phyloP scores from a whole-genome alignment of 208 protist species.

The Willaertia magna region DNA sequence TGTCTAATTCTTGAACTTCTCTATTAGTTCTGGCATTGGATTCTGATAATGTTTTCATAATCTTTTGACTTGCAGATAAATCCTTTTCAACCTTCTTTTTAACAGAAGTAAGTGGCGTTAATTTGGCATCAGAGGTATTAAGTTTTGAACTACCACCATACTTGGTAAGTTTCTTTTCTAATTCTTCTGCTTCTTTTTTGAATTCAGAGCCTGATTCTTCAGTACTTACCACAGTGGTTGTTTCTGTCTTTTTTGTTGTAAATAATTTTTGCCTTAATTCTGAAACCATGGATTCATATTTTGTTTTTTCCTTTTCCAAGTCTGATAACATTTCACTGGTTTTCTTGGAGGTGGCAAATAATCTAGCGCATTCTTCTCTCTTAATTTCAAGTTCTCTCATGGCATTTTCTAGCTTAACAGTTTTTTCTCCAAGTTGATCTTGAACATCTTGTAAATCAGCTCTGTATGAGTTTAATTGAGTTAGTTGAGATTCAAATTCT shows the following conservation, averaged over 20 bases:
- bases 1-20: not conserved
- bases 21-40: not conserved
- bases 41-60: not conserved
- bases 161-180: not conserved
- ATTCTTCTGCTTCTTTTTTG: not conserved
- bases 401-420: not conserved
- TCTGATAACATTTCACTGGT: not conserved
- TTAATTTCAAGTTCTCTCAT: not conserved
- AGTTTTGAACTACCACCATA: not conserved
- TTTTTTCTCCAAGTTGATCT: not conserved
- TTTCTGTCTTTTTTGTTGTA: not conserved
- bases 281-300: not conserved
- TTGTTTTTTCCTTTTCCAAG: not conserved
- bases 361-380: not conserved
- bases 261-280: slow-evolving; percentile 1
- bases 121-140: not conserved
- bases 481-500: not conserved
- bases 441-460: not conserved
- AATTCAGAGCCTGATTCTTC: too few species aligned
- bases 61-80: not conserved
- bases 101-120: not conserved
- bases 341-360: not conserved
- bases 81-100: not conserved
- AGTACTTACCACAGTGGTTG: not conserved
- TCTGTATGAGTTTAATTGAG: not conserved